Evolutionary conservation across 2,329 filamentous ascomycete genomes (phyloP), one percentile per base, ranked within the genome.

Genomic region (Fusarium miscanthi): DNA sequence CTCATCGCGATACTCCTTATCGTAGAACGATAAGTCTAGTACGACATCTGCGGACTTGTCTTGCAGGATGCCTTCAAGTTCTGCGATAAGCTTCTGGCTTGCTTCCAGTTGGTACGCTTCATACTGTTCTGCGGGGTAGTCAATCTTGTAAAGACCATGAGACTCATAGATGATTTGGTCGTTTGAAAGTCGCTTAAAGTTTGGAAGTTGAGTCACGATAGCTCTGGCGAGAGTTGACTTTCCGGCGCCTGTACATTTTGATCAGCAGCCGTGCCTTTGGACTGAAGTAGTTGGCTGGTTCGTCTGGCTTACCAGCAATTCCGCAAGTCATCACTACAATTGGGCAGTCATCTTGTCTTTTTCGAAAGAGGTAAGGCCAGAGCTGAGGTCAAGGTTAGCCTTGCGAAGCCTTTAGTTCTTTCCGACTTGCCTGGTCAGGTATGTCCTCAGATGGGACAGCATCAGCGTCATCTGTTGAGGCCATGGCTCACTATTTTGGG

Each of bases 11-110:
- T 81, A 80, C 12, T 74, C 70, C 59, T 74, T 78, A 43, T 73
- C 74, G 46, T 77, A 82, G 61, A 81, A 79, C 1, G 80, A 78
- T 5, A 79, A 62, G 43, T 82, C 81, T 12, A 81, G 57, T 3
- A 81, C 69, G n/a, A 80, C 63, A 45, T 81, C 75, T 8, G 46
- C 70, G 3, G 59, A 38, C 8, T 66, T 64, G 3, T 70, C 64
- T 12, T 72, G 40, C 4, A 75, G 40, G 1, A 79, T 63, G 8
- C 37, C 30, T 16, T 43, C 42, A 6, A 78, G 46, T 5, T 57
- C 52, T 16, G 41, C 17, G 2, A 63, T 19, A 4, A 65, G 33
- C 7, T 37, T 41, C 14, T 48, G 41, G 35, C 52, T 43, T 5
- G 62, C 62, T 37, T 65, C 58, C 2, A 17, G 5, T 4, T 63